phyloP scores from a whole-genome alignment of 2,329 filamentous ascomycete genomes.

The Colletotrichum sp. region DNA sequence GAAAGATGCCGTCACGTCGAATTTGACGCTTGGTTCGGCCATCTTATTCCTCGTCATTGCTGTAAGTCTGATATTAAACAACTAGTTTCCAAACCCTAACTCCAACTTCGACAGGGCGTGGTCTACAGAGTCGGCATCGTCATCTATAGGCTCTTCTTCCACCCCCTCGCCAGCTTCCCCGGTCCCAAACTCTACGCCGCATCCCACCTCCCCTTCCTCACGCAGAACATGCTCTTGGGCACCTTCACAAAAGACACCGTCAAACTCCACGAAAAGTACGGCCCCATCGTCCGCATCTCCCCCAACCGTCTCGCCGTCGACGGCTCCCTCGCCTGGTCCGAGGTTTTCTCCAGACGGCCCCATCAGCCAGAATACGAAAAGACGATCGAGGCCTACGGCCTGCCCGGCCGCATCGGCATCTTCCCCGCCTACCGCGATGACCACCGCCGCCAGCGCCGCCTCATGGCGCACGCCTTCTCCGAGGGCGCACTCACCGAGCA shows the following conservation, averaged over 20 bases:
- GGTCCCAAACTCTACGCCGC: not conserved
- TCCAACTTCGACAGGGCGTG: not conserved
- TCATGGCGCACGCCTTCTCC: conserved; percentile 32
- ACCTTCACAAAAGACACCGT: not conserved
- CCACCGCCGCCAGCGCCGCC: conserved; percentile 23
- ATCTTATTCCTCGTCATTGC: not conserved
- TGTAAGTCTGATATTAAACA: not conserved
- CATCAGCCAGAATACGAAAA: not conserved
- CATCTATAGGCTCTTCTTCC: not conserved
- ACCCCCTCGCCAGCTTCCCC: not conserved
- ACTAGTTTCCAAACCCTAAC: not conserved
- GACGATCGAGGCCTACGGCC: not conserved
- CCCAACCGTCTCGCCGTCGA: not conserved
- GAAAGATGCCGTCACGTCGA: not conserved
- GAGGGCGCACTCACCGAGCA: conserved; percentile 31
- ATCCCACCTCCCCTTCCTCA: not conserved
- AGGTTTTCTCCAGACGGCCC: not conserved
- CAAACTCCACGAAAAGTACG: not conserved
- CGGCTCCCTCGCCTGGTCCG: not conserved
- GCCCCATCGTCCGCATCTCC: not conserved
- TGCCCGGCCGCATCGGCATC: not conserved
- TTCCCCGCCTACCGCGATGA: not conserved
- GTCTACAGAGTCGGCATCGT: not conserved
- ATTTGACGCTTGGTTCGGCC: not conserved
- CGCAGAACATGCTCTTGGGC: not conserved